Conservation (phyloP, 257 asterid genomes). For the Buddleja alternifolia region DNA sequence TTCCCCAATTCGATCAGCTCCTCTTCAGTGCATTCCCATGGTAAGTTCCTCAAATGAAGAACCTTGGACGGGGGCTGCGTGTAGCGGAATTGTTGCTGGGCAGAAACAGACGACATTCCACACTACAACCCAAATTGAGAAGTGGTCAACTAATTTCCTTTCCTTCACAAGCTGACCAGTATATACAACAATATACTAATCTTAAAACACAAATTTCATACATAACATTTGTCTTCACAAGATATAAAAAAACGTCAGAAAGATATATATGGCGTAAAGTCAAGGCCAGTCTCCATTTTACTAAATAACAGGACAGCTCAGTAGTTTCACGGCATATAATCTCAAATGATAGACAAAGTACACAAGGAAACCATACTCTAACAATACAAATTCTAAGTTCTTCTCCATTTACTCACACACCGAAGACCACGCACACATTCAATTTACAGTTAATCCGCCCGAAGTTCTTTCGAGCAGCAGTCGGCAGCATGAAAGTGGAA, state of each 20-base stretch:
- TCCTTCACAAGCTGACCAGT: not conserved
- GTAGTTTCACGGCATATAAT: not conserved
- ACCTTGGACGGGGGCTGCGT: constrained; percentile 98
- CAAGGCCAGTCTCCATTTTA: too few relatives aligned
- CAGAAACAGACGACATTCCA: constrained; percentile 87
- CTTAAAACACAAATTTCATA: not conserved
- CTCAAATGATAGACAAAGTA: not conserved
- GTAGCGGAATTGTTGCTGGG: constrained; percentile 95
- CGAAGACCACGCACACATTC: not conserved
- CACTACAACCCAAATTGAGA: constrained; percentile 42
- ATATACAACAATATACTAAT: not conserved
- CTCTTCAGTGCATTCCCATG: constrained; percentile 98
- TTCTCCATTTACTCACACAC: not conserved
- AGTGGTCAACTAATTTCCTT: constrained; percentile 8
- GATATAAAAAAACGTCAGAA: too few relatives aligned
- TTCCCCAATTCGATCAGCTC: constrained; percentile 90
- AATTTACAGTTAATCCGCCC: not conserved
- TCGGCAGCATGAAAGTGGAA: not conserved
- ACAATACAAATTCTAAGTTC: not conserved
- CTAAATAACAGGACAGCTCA: too few relatives aligned
- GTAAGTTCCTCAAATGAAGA: constrained; percentile 93
- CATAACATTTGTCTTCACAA: too few relatives aligned
- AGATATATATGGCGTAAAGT: not conserved
- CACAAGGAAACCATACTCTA: not conserved
- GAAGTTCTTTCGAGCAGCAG: not conserved